Evolutionary conservation across 2,329 filamentous ascomycete genomes (phyloP).

Genomic region (Aspergillus novoparasiticus): DNA sequence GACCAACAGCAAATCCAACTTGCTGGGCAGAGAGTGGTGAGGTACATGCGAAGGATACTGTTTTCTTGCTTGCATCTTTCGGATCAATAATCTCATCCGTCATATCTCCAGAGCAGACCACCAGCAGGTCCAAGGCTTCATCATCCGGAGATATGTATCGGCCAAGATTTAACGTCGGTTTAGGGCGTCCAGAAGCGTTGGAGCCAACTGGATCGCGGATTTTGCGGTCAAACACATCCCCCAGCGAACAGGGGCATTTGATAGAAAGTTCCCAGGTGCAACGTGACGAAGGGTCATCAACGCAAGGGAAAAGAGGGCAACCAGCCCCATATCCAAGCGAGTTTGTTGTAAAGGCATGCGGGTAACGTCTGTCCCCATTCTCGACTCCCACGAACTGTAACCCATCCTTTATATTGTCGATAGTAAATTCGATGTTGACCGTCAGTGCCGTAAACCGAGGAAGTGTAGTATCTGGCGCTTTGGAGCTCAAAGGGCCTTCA

Average conservation of each 20-base stretch:
- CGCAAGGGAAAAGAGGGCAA: slow-evolving; percentile 87
- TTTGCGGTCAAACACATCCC: slow-evolving; percentile 64
- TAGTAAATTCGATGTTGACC: slow-evolving; percentile 74
- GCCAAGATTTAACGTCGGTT: slow-evolving; percentile 30
- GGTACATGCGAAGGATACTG: slow-evolving; percentile 78
- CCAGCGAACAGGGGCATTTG: slow-evolving; percentile 81
- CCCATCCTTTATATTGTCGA: slow-evolving; percentile 77
- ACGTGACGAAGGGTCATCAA: slow-evolving; percentile 80
- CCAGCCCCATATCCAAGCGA: slow-evolving; percentile 76
- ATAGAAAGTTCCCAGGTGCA: slow-evolving; percentile 89
- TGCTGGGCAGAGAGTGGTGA: slow-evolving; percentile 81
- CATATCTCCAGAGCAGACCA: slow-evolving; percentile 87
- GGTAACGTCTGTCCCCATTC: slow-evolving; percentile 77
- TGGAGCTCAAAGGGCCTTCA: slow-evolving; percentile 38
- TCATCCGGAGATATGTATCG: slow-evolving; percentile 70
- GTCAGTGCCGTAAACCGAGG: slow-evolving; percentile 62
- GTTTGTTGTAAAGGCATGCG: slow-evolving; percentile 88
- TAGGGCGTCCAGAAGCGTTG: slow-evolving; percentile 23
- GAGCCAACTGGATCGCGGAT: slow-evolving; percentile 24
- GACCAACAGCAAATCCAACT: slow-evolving; percentile 89
- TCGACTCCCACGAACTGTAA: slow-evolving; percentile 89
- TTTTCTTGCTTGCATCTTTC: slow-evolving; percentile 78
- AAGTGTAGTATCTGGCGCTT: slow-evolving; percentile 40
- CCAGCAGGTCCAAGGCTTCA: slow-evolving; percentile 82
- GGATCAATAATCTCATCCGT: slow-evolving; percentile 80